Conservation (phyloP, 352 stramenopile species). For the Pythium brassicae region DNA sequence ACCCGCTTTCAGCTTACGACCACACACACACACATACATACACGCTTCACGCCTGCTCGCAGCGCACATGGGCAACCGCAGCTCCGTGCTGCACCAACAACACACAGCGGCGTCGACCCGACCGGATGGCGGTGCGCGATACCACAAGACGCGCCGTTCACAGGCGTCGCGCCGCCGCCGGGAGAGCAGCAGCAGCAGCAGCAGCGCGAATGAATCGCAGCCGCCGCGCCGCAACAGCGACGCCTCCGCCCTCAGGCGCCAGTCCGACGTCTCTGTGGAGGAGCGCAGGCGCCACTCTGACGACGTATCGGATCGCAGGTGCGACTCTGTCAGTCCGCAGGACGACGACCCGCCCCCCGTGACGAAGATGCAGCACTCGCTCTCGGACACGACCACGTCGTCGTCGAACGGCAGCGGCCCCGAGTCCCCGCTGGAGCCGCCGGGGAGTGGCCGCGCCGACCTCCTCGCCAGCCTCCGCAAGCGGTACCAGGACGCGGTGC, state of each 20-base stretch:
- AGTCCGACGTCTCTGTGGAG: too few relatives aligned
- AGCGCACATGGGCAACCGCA: conserved; percentile 1
- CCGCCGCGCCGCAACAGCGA: not conserved
- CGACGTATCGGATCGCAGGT: not conserved
- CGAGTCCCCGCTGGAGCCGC: not conserved
- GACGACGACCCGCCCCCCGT: not conserved
- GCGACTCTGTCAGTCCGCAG: not conserved
- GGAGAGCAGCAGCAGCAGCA: conserved; percentile 6
- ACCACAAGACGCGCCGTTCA: conserved; percentile 14
- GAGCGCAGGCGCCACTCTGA: not conserved
- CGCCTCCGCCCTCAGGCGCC: too few relatives aligned
- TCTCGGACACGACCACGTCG: conserved; percentile 51
- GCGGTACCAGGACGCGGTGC: conserved; percentile 15
- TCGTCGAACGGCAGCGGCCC: conserved; percentile 20
- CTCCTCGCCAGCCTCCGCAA: conserved; percentile 7
- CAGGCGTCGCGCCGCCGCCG: conserved; percentile 10
- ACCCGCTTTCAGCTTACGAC: too few relatives aligned
- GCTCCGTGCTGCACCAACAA: not conserved
- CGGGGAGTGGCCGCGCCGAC: conserved; percentile 19
- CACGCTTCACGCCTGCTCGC: too few relatives aligned
- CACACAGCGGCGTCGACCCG: not conserved
- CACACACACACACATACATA: too few relatives aligned
- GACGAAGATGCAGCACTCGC: conserved; percentile 35
- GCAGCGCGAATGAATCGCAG: conserved; percentile 2
- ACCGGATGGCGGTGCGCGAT: not conserved